phyloP scores from a whole-genome alignment of 305 asterid genomes.

The Fraxinus sp. region DNA sequence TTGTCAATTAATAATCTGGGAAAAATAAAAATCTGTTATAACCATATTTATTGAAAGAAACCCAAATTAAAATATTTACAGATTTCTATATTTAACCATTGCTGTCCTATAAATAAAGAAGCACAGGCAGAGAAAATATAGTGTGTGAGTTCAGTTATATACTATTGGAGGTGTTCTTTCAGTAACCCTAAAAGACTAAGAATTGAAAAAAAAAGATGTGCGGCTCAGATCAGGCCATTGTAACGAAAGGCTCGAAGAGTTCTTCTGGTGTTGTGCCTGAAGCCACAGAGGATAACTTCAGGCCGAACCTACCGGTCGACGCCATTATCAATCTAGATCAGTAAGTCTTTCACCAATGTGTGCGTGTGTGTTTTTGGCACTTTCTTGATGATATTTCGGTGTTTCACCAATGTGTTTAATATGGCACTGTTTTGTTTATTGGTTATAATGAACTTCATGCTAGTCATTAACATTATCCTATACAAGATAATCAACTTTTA shows the following conservation, averaged over 20 bases:
- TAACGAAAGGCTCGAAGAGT: conserved; percentile 13
- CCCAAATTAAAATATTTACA: background rate
- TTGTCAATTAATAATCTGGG: background rate
- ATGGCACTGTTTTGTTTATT: background rate
- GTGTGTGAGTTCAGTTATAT: background rate
- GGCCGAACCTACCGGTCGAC: conserved; percentile 18
- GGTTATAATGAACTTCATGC: background rate
- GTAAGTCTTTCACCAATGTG: conserved; percentile 38
- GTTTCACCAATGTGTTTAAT: background rate
- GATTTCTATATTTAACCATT: background rate
- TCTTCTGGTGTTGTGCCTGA: conserved; percentile 17
- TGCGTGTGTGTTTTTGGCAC: background rate
- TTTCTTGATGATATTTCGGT: background rate
- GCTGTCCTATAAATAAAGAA: conserved; percentile 20
- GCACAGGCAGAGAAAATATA: background rate
- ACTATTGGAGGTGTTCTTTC: background rate
- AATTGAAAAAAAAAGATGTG: conserved; percentile 44
- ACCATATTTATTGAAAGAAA: background rate
- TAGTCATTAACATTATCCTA: background rate
- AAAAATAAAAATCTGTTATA: background rate
- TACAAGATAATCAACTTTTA: background rate
- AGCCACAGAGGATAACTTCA: conserved; percentile 3
- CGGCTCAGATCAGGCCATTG: conserved; percentile 33
- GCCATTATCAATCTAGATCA: conserved; percentile 59
- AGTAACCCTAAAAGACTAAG: background rate